Base-by-base conservation (phyloP, 2,329 filamentous ascomycete genomes). In the Colletotrichum navitas region DNA sequence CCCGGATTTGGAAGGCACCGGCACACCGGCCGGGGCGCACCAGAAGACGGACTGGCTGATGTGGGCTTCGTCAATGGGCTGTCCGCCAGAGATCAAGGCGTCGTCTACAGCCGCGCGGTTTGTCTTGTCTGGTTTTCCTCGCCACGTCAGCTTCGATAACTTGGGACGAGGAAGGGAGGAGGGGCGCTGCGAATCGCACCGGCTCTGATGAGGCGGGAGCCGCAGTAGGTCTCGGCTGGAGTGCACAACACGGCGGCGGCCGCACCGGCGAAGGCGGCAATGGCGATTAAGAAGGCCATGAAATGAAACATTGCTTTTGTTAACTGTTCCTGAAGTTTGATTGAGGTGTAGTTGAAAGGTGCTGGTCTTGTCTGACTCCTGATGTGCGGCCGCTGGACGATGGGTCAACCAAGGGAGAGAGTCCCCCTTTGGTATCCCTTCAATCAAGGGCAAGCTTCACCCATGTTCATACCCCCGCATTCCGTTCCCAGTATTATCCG, bases 1-100 rank as follows among this genome's bases (percentile, higher is more conserved):
- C 0, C 66, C 69, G 0, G 69, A 65, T 26, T 69, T 54, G n/a
- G 66, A 55, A 0, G 69, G 65, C 1, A 68, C 69, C 0, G 69
- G 69, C 10, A 72, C 60, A 0, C 69, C 69, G 1, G 66, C 5
- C 10, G 69, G 69, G 7, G 63, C 66, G 41, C 69, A 72, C 65
- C 65, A 72, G 47, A 70, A 72, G 11, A 72, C 66, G 34, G 69
- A 72, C 41, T 70, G 54, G 1, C 21, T n/a, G 8, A 61, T 41
- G 47, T 65, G 66, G 1, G 66, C 66, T 4, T 72, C 66, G 66
- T 72, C 66, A n/a, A 58, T 54, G 39, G 47, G 11, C 24, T 72
- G 69, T 5, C 67, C 36, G 14, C 69, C 69, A 7, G 54, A 47
- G 4, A 54, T 29, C 36, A 72, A 61, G 3, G 69, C 60, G 5